Evolutionary conservation across 495 filamentous ascomycete species (phyloP), one percentile per base, ranked within the genome.

Genomic region (Aspergillus nanangensis): DNA sequence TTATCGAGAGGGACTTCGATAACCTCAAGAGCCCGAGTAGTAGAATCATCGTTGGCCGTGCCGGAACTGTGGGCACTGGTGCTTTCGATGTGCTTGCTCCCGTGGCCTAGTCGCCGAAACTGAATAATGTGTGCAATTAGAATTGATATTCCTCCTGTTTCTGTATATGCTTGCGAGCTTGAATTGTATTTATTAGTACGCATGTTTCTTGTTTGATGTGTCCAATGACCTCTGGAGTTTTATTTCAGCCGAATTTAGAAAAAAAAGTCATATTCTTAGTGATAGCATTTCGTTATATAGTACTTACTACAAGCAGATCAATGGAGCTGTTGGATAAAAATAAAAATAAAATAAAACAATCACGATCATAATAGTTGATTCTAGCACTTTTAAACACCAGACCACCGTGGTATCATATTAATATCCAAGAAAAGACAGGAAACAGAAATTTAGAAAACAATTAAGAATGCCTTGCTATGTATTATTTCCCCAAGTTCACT

Each of bases 1-100:
- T 95, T 14, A 63, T 92, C 33, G 90, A 96, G 55, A 80, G 86
- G 41, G 93, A 95, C 63, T 86, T 81, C 74, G 93, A 99, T 67
- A 84, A 87, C 57, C 75, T 99, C 42, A 83, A 76, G 47, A 88
- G 82, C 52, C 94, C 93, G 4, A 91, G 86, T 63, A 83, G 84
- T 49, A 79, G 91, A 48, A 90, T 99, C 65, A 88, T 96, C 45
- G 77, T 92, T 45, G 93, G 93, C 11, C 84, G 83, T 60, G 65
- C 88, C 45, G 83, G 88, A 18, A 83, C 75, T 48, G 81, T 92
- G 42, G 93, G 93, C 36, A 98, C 93, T 3, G 94, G 94, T 20
- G 80, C 81, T 39, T 96, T 96, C 65, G 93, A 96, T 67, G 80
- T 98, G 25, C 71, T 96, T 56, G 77, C 82, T 63, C 79, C 79